phyloP scores from a whole-genome alignment of 495 filamentous ascomycete genomes.

The Saxophila tyrrhenica region DNA sequence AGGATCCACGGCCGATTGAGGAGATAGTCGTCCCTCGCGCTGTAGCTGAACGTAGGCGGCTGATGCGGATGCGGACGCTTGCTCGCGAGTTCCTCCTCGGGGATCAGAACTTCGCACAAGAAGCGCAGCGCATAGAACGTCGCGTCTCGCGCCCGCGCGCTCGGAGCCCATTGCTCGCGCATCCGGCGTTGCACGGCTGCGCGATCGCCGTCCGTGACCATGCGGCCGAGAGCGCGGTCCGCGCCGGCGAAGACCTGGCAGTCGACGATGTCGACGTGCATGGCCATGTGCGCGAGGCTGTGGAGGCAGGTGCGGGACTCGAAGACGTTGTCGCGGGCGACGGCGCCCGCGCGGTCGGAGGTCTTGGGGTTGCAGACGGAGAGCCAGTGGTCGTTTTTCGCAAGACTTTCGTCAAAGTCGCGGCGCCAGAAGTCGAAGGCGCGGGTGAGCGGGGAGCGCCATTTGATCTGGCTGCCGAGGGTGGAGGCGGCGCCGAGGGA shows the following conservation, averaged over 20 bases:
- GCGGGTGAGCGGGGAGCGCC: conserved; percentile 74
- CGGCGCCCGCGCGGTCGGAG: conserved; percentile 29
- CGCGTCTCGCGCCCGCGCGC: conserved; percentile 82
- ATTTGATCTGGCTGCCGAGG: conserved; percentile 83
- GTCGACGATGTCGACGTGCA: conserved; percentile 96
- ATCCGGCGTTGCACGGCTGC: conserved; percentile 70
- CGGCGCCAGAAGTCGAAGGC: conserved; percentile 93
- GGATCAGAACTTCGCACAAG: conserved; percentile 63
- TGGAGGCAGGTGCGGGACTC: conserved; percentile 83
- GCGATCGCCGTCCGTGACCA: conserved; percentile 73
- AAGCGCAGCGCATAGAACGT: conserved; percentile 90
- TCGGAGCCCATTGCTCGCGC: conserved; percentile 83
- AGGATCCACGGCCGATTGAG: conserved; percentile 95
- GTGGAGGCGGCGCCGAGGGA: conserved; percentile 68
- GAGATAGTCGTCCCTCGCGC: conserved; percentile 77
- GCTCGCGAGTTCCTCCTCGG: conserved; percentile 25
- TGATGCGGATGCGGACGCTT: conserved; percentile 9
- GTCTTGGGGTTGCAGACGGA: conserved; percentile 24
- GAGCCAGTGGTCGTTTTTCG: conserved; percentile 24
- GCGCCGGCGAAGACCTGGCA: conserved; percentile 92
- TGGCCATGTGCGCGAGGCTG: conserved; percentile 92
- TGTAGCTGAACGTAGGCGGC: conserved; percentile 41
- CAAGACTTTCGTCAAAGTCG: conserved; percentile 80
- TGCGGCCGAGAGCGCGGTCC: conserved; percentile 69
- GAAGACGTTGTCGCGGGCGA: conserved; percentile 63